Base-by-base conservation (phyloP, 129 eudicot species). In the Mikania micrantha region DNA sequence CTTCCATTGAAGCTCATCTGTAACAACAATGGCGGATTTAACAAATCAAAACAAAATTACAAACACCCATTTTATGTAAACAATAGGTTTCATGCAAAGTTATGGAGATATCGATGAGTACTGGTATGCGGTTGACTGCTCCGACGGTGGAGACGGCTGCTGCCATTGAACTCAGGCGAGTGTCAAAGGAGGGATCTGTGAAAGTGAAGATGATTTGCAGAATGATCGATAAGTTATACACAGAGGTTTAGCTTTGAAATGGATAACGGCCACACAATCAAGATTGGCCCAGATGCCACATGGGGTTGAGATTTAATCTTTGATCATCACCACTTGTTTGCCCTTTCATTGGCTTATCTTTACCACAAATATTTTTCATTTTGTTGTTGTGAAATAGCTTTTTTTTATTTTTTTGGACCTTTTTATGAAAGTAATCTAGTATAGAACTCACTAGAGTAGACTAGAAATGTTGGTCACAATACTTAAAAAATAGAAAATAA, bases 51-150 rank as follows among this genome's bases (percentile, higher is more conserved):
- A 13, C 17, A 20, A 38, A 71, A 0, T 0, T 0, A 20, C 13
- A 68, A 35, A 9, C 17, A 38, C 7, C 40, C 56, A 67, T 0
- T 34, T 41, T 12, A n/a, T 13, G 9, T n/a, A 9, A 40, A 40
- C 2, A 2, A 41, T 11, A 8, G 11, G 11, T 11, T 41, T 41
- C 4, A 41, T 10, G 13, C 16, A 9, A 40, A 4, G 21, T 54
- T 24, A 34, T 32, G 16, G 41, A 65, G 16, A n/a, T n/a, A n/a
- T n/a, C n/a, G 76, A n/a, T 9, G 50, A 48, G 19, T 79, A 94
- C 97, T 80, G 93, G 93, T 20, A 76, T 85, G n/a, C 87, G 85
- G 93, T 79, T 89, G 76, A 83, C 93, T 64, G 95, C 86, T 80
- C 99, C 95, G 28, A 82, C 41, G 66, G 96, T 84, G 44, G 95